Evolutionary conservation across 129 eudicot species (phyloP).

Genomic region (Helianthus tuberosus): DNA sequence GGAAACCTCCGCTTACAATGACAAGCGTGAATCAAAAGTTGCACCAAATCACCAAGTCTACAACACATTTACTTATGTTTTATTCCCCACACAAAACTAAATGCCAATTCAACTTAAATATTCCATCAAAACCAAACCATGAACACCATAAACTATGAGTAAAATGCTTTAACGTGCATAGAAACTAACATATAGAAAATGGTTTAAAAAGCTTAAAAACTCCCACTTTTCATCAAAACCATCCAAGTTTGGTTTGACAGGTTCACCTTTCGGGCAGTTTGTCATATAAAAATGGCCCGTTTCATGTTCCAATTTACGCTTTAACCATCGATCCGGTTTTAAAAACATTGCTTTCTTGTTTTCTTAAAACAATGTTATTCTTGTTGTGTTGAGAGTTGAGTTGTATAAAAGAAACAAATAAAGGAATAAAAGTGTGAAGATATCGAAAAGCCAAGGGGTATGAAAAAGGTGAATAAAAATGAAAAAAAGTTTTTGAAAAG

Average conservation of each 20-base stretch:
- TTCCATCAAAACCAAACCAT: neutral
- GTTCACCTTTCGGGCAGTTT: neutral
- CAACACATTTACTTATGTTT: no score
- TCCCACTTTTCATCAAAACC: neutral
- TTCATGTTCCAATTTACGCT: neutral
- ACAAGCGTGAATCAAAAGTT: no score
- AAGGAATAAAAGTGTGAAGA: conserved; percentile 21
- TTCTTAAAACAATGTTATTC: neutral
- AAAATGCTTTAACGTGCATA: no score
- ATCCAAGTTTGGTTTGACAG: neutral
- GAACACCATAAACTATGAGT: no score
- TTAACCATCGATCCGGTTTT: neutral
- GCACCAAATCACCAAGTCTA: no score
- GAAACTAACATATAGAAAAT: no score
- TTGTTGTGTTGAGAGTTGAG: neutral
- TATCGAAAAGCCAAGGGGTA: neutral
- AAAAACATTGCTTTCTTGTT: neutral
- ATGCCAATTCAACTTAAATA: no score
- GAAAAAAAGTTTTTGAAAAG: conserved; percentile 23
- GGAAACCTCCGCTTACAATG: no score
- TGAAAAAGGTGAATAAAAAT: neutral
- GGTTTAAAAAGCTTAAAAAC: no score
- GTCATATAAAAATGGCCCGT: neutral
- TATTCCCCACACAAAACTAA: no score
- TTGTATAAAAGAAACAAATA: conserved; percentile 16